Conservation (phyloP, 345 rosid genomes). For the Citrus australasica region DNA sequence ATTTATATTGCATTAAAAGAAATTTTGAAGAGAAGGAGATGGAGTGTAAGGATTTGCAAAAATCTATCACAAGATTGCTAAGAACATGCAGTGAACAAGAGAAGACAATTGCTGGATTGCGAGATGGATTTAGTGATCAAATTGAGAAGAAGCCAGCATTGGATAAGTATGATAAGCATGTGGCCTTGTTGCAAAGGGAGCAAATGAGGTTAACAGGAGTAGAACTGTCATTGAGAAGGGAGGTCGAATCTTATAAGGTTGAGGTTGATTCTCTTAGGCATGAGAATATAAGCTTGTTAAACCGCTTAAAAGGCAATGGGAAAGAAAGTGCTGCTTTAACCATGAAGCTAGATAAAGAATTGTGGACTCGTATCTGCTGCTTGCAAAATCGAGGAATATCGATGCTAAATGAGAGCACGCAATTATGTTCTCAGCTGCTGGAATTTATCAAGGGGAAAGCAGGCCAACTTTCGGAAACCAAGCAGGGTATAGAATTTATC, state of each 20-base stretch:
- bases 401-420: constrained; percentile 57
- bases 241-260: constrained; percentile 52
- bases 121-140: constrained; percentile 46
- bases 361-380: constrained; percentile 51
- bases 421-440: constrained; percentile 59
- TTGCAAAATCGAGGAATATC: constrained; percentile 82
- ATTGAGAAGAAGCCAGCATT: constrained; percentile 38
- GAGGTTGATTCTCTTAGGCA: constrained; percentile 79
- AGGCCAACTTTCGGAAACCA: constrained; percentile 42
- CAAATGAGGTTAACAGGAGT: constrained; percentile 81
- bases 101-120: constrained; percentile 82
- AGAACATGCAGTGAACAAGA: constrained; percentile 84
- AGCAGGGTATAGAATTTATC: constrained; percentile 29
- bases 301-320: constrained; percentile 63
- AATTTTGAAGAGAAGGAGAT: constrained; percentile 80
- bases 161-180: constrained; percentile 43
- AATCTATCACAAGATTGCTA: constrained; percentile 57
- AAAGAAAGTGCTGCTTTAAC: constrained; percentile 49
- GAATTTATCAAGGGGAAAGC: constrained; percentile 55
- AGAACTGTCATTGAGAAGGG: constrained; percentile 76
- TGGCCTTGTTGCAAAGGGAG: constrained; percentile 65
- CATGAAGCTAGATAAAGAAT: constrained; percentile 71
- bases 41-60: constrained; percentile 89
- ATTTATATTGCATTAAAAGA: constrained; percentile 49
- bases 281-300: constrained; percentile 76